A percentile compares a stretch with the other conserved stretches of the same genome.
phyloP scores from a whole-genome alignment of 2,329 filamentous ascomycete species.

The Paecilomyces sp. region DNA sequence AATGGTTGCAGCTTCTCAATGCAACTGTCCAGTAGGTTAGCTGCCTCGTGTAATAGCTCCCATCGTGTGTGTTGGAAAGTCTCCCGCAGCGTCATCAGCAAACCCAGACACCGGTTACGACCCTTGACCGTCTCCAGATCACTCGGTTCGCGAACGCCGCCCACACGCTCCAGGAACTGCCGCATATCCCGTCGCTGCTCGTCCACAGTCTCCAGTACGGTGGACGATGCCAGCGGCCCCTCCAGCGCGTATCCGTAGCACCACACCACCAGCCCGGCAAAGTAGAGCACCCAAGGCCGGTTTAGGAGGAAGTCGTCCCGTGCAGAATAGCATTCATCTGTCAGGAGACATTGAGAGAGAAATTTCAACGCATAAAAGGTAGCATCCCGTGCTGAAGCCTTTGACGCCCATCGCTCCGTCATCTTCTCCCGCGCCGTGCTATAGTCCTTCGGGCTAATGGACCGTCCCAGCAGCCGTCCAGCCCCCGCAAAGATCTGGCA shows the following conservation, averaged over 20 bases:
- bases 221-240: conserved; percentile 54
- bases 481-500: conserved; percentile 93
- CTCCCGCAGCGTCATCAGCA: conserved; percentile 74
- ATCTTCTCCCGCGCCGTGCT: conserved; percentile 72
- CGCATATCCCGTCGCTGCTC: conserved; percentile 74
- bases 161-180: conserved; percentile 65
- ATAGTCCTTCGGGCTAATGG: conserved; percentile 76
- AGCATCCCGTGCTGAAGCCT: conserved; percentile 79
- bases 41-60: conserved; percentile 87
- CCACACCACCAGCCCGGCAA: conserved; percentile 88
- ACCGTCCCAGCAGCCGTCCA: conserved; percentile 73
- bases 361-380: conserved; percentile 90
- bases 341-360: conserved; percentile 72
- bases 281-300: conserved; percentile 91
- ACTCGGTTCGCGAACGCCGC: conserved; percentile 64
- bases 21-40: conserved; percentile 71
- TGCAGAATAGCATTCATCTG: conserved; percentile 63
- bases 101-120: conserved; percentile 73
- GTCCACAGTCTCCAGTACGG: conserved; percentile 51
- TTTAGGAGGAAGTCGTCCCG: conserved; percentile 86
- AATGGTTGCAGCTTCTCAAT: conserved; percentile 50
- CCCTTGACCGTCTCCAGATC: conserved; percentile 67
- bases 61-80: conserved; percentile 78
- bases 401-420: conserved; percentile 83
- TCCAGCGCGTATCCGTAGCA: conserved; percentile 88